phyloP scores from a whole-genome alignment of 352 stramenopile species.

The Pythium vanterpoolii region DNA sequence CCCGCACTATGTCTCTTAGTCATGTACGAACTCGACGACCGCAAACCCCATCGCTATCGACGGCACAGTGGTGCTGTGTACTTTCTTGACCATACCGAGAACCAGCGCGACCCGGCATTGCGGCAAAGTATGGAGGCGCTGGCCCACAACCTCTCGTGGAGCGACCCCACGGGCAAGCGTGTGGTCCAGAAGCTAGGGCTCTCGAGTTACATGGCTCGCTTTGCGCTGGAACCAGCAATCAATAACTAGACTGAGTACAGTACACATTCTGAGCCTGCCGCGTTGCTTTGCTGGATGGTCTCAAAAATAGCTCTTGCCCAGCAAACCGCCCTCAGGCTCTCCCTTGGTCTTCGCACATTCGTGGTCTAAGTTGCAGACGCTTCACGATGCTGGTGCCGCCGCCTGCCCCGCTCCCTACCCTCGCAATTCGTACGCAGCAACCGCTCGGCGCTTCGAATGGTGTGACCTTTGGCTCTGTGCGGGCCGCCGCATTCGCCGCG shows the following conservation, averaged over 20 bases:
- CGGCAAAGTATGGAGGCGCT: constrained; percentile 61
- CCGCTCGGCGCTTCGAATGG: constrained; percentile 13
- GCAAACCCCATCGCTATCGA: constrained; percentile 33
- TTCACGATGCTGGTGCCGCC: constrained; percentile 7
- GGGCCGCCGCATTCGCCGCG: constrained; percentile 50
- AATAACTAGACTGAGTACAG: constrained; percentile 25
- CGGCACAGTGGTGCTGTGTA: constrained; percentile 59
- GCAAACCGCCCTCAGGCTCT: background rate
- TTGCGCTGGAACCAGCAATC: constrained; percentile 37
- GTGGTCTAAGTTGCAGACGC: no score
- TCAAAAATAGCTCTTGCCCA: background rate
- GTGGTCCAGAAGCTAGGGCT: constrained; percentile 64
- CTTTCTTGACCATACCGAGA: constrained; percentile 49
- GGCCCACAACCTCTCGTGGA: constrained; percentile 74
- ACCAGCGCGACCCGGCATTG: constrained; percentile 32
- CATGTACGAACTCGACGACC: constrained; percentile 68
- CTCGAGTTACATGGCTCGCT: constrained; percentile 56
- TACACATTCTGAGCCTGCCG: background rate
- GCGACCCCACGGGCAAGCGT: constrained; percentile 60
- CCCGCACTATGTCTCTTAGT: constrained; percentile 44
- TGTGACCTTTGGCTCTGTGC: constrained; percentile 27
- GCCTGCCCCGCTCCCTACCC: background rate
- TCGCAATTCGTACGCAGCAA: background rate
- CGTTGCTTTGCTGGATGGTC: background rate
- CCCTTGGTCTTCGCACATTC: no score